Conservation (phyloP, 352 stramenopile species). For the Pythium utonaiense region DNA sequence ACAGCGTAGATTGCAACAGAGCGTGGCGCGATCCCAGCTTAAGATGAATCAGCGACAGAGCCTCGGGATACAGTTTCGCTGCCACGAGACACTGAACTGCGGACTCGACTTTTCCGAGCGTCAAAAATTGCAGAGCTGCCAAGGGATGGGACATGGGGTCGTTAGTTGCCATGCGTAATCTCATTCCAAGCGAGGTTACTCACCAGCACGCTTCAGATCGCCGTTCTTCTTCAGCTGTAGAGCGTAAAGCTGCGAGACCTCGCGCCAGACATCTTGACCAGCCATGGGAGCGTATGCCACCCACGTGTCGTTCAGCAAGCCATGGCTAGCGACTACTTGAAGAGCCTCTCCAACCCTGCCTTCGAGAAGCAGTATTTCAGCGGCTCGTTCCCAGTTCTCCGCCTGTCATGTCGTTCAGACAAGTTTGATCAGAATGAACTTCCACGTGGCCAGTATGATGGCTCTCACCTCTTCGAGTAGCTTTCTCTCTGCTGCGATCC, state of each 20-base stretch:
- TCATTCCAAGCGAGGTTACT: not conserved
- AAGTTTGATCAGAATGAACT: not conserved
- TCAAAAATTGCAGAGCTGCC: constrained; percentile 54
- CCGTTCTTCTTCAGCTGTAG: constrained; percentile 41
- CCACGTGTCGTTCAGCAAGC: constrained; percentile 42
- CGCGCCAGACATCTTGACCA: constrained; percentile 67
- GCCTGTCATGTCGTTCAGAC: constrained; percentile 20
- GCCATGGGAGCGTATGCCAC: constrained; percentile 69
- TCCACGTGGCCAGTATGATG: not conserved
- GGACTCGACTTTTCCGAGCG: constrained; percentile 50
- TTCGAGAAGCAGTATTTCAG: constrained; percentile 45
- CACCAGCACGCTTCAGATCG: constrained; percentile 47
- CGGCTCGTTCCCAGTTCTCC: constrained; percentile 49
- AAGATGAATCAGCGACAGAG: constrained; percentile 44
- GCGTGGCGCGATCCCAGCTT: constrained; percentile 38
- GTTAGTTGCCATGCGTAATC: not conserved
- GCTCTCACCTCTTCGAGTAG: constrained; percentile 7
- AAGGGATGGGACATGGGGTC: not conserved
- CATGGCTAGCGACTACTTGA: constrained; percentile 48
- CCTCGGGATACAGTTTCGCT: constrained; percentile 46
- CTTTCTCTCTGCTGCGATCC: constrained; percentile 3
- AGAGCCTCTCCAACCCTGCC: constrained; percentile 56
- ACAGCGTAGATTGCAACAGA: constrained; percentile 34
- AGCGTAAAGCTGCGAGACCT: constrained; percentile 62
- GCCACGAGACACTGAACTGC: constrained; percentile 40